Conservation (phyloP, 2,329 filamentous ascomycete species). For the Colletotrichum cordylinicola region DNA sequence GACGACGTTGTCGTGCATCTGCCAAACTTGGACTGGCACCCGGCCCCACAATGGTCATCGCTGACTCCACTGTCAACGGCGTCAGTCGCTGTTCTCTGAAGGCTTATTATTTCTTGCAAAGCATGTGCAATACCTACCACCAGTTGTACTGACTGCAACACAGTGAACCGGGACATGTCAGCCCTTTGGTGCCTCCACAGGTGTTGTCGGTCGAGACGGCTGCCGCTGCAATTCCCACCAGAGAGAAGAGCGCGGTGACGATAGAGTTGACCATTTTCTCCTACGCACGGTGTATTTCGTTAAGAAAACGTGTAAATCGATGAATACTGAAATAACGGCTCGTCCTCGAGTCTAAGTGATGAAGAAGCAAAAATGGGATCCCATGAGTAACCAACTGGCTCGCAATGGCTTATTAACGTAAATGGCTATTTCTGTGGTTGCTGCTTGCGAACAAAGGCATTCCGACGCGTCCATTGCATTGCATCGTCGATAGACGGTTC, state of each 20-base stretch:
- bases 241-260: not conserved
- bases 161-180: slow-evolving; percentile 36
- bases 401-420: not conserved
- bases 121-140: not conserved
- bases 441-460: not conserved
- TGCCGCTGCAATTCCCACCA: not conserved
- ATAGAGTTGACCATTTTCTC: not conserved
- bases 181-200: slow-evolving; percentile 43
- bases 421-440: not conserved
- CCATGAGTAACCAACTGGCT: not conserved
- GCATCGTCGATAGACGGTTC: not conserved
- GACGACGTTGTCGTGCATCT: not conserved
- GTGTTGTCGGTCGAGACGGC: slow-evolving; percentile 35
- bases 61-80: not conserved
- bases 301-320: not conserved
- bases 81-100: not conserved
- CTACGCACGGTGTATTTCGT: not conserved
- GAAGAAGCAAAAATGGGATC: not conserved
- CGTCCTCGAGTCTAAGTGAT: not conserved
- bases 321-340: not conserved
- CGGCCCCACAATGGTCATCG: slow-evolving; percentile 3
- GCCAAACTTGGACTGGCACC: slow-evolving; percentile 6
- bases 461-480: not conserved
- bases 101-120: too few species aligned
- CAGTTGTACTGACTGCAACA: slow-evolving; percentile 12